Base-by-base conservation (phyloP, 2,329 filamentous ascomycete genomes). In the Colletotrichum gigasporum region DNA sequence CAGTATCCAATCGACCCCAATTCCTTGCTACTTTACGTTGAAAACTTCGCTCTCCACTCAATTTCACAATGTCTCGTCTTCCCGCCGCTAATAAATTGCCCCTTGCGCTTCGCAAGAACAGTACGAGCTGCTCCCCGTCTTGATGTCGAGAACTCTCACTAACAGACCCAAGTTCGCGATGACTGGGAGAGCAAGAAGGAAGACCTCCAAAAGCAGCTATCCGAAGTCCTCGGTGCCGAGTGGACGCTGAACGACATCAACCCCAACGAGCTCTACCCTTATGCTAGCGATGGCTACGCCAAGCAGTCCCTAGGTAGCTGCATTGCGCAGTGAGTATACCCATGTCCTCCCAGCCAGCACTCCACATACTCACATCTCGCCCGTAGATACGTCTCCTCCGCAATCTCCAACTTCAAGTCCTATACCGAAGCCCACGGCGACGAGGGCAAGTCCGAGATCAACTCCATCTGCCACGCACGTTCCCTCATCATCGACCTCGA, bases 91-190 rank as follows among this genome's bases (percentile, higher is more conserved):
- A 80, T 66, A 86, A 83, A 74, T 75, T 86, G 10, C 77, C 83
- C 34, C 81, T 86, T 66, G 80, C 79, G 30, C 70, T 82, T 42
- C 82, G 83, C 72, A 86, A 85, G 75, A 83, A 85, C 71, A 70
- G 84, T 85, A 70, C 4, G 61, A 54, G 11, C 4, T 5, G 3
- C 18, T 11, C n/a, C 12, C 26, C 69, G 74, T 73, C 30, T 3
- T 16, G 28, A 24, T 39, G 18, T 26, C 20, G 16, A n/a, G 30
- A n/a, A 16, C 8, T 4, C n/a, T 28, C 41, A 42, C 69, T 71
- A 39, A 67, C 57, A 61, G 5, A 6, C 22, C 16, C 9, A 41
- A 86, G 83, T 86, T 66, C 82, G 85, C 5, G 85, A 87, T 68
- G 76, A 80, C 14, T 87, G 79, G 78, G 83, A 86, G 16, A 76